Base-by-base conservation (phyloP, 345 rosid species). In the Citrus glauca region DNA sequence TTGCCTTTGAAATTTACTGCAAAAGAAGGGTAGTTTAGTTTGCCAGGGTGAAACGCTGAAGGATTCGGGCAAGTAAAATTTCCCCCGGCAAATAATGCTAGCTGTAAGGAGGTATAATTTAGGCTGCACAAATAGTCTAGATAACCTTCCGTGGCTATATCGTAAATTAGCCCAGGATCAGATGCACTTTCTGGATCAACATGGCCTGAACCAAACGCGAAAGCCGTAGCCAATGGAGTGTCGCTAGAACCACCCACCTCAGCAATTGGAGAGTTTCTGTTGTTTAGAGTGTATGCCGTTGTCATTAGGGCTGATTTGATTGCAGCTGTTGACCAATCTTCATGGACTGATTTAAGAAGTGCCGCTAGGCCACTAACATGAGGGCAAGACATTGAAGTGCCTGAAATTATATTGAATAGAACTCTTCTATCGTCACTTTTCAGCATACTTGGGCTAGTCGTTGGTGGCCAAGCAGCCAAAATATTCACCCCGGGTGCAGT, bases 371-470 rank as follows among this genome's bases (percentile, higher is more conserved):
- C 98, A 66, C 90, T 88, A 11, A 90, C 81, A 73, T 94, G 98
- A 2, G 98, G 97, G 72, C 97, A 93, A 1, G 97, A 84, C 98
- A 94, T 94, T 9, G 98, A 95, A 2, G 98, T 95, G 53, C 98
- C 98, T 1, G 98, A 93, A 30, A 85, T 67, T 45, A 95, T 79
- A 76, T 93, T 91, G 90, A 90, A 91, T 2, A 76, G 25, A 32
- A 90, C 94, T 0, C 89, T 81, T 71, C 98, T 88, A 8, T 85
- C 84, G 69, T 94, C 98, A 2, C 77, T 79, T 50, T 69, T 64
- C 33, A 90, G 83, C 32, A 67, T 68, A 9, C 89, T 86, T 3
- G 97, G 97, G 75, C 90, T 82, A 13, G 68, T 62, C 33, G 25
- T 68, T 0, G 92, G 86, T 16, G 97, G 91, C 97, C 97, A 94